These are phyloP conservation scores for Starmerella geochares DNA, from an alignment of 805 yeast species.

Conservation along the genomic window DNA sequence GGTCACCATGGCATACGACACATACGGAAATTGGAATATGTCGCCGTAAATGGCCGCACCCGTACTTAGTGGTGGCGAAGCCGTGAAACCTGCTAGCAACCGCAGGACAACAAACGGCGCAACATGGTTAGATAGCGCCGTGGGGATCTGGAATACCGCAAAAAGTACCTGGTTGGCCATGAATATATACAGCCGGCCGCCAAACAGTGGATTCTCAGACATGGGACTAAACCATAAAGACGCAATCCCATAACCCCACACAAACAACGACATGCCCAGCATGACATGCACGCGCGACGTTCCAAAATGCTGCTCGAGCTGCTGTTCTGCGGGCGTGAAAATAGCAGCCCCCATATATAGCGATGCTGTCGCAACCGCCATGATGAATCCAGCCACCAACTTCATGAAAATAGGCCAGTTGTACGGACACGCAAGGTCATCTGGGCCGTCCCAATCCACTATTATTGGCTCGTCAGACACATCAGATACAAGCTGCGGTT, in stretches of 20 bases:
- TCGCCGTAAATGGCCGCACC: slow-evolving; percentile 53
- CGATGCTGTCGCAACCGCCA: slow-evolving; percentile 41
- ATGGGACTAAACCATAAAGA: slow-evolving; percentile 49
- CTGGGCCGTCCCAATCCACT: slow-evolving; percentile 30
- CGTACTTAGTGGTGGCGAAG: slow-evolving; percentile 47
- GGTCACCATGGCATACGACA: slow-evolving; percentile 40
- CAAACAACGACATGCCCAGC: slow-evolving; percentile 46
- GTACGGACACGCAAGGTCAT: slow-evolving; percentile 37
- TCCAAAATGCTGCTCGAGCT: slow-evolving; percentile 35
- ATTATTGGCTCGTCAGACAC: slow-evolving; percentile 14
- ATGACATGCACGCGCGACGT: slow-evolving; percentile 38
- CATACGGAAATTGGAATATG: slow-evolving; percentile 35
- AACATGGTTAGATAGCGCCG: slow-evolving; percentile 43
- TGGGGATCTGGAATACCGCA: slow-evolving; percentile 45
- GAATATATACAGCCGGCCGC: slow-evolving; percentile 44
- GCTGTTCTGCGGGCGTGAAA: slow-evolving; percentile 45
- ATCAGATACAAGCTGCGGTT: not conserved
- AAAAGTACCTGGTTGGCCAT: slow-evolving; percentile 40
- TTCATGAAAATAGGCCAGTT: slow-evolving; percentile 46
- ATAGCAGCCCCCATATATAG: slow-evolving; percentile 54
- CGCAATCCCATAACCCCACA: slow-evolving; percentile 52
- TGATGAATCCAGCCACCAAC: slow-evolving; percentile 33
- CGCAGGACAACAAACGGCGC: slow-evolving; percentile 44
- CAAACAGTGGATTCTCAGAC: slow-evolving; percentile 39
- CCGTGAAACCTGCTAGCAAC: slow-evolving; percentile 46